Conservation (phyloP, 768 basidiomycete species). For the Xerocomellus chrysenteron region DNA sequence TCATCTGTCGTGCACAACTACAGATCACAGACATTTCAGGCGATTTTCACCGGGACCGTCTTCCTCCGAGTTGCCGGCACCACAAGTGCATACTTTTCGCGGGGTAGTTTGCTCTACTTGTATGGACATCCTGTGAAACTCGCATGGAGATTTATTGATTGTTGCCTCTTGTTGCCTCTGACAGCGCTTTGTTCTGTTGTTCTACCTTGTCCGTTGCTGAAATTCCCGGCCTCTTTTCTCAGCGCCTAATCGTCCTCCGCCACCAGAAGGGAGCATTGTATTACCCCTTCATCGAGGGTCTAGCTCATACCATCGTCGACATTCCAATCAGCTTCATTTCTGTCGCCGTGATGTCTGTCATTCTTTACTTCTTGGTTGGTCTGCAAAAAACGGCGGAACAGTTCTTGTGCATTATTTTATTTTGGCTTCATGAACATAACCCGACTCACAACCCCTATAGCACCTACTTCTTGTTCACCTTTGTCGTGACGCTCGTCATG, state of each 20-base stretch:
- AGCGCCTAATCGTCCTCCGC: slow-evolving; percentile 43
- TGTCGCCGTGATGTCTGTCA: slow-evolving; percentile 1
- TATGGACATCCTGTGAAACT: slow-evolving; percentile 30
- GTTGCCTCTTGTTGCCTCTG: slow-evolving; percentile 28
- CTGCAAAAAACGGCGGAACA: not conserved
- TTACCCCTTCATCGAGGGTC: slow-evolving; percentile 45
- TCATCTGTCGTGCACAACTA: not conserved
- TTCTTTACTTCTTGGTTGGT: slow-evolving; percentile 21
- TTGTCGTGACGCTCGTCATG: too few species aligned
- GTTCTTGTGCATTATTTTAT: slow-evolving; percentile 16
- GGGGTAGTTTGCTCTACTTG: slow-evolving; percentile 66
- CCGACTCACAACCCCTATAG: too few species aligned
- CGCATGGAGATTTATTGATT: not conserved
- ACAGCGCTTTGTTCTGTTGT: slow-evolving; percentile 49
- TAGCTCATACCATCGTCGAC: slow-evolving; percentile 46
- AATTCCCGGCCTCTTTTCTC: slow-evolving; percentile 44
- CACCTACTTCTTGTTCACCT: too few species aligned
- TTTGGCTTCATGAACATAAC: not conserved
- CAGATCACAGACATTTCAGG: slow-evolving; percentile 37
- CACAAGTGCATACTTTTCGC: slow-evolving; percentile 43
- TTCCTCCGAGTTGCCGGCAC: slow-evolving; percentile 40
- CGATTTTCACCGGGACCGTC: slow-evolving; percentile 39
- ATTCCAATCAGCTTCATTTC: slow-evolving; percentile 38
- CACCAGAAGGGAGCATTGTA: slow-evolving; percentile 47
- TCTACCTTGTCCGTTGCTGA: slow-evolving; percentile 55